phyloP scores from a whole-genome alignment of 2,329 filamentous ascomycete genomes.

The Chaetomium globosum region DNA sequence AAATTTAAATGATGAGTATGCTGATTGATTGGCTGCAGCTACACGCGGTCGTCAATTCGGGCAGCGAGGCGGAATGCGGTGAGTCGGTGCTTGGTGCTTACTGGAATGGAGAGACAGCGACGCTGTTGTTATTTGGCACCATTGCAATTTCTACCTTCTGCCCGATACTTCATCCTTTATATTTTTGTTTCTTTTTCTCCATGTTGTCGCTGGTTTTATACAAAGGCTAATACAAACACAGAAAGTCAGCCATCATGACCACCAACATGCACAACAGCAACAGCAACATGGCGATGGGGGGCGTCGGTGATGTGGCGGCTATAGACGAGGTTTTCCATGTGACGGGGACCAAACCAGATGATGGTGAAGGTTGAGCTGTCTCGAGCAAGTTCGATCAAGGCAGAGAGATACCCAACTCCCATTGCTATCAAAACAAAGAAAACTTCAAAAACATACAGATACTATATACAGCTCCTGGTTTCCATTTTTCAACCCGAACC shows the following conservation, averaged over 20 bases:
- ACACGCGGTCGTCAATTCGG: conserved; percentile 34
- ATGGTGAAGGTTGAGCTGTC: background rate
- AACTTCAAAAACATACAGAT: background rate
- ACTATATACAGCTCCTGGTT: conserved; percentile 1
- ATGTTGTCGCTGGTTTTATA: no score
- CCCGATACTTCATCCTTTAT: no score
- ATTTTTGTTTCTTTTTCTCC: background rate
- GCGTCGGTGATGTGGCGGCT: background rate
- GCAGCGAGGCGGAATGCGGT: conserved; percentile 34
- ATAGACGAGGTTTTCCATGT: background rate
- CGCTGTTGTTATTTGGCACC: background rate
- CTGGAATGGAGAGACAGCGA: background rate
- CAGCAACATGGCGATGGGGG: background rate
- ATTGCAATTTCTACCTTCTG: no score
- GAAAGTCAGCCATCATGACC: conserved; percentile 18
- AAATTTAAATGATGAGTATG: background rate
- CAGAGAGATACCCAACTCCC: background rate
- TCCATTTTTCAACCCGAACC: background rate
- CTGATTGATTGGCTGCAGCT: conserved; percentile 21
- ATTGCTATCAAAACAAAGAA: conserved; percentile 1
- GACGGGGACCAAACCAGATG: no score
- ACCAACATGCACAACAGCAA: conserved; percentile 13
- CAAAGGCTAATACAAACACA: background rate
- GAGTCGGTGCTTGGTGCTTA: conserved; percentile 6
- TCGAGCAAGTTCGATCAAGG: background rate